These are phyloP conservation scores for Penicillium coprophilum DNA, from an alignment of 495 filamentous ascomycete species.

Conservation along the genomic window DNA sequence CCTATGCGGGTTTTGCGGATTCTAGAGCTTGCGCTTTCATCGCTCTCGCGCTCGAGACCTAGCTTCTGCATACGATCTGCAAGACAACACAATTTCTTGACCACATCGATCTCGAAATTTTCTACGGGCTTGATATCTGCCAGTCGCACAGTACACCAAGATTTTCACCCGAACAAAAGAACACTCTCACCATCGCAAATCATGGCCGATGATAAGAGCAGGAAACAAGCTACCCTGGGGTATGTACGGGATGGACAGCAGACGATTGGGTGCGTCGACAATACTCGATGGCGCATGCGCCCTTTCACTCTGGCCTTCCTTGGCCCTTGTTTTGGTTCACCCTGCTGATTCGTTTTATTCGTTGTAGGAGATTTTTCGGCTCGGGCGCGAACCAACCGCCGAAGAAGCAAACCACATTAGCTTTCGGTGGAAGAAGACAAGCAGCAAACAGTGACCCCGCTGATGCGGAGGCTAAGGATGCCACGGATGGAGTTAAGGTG, in stretches of 20 bases:
- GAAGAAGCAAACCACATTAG: conserved; percentile 71
- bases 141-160: neutral
- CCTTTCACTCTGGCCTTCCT: neutral
- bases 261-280: conserved; percentile 74
- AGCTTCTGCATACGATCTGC: conserved; percentile 1
- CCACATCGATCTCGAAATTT: neutral
- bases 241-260: conserved; percentile 81
- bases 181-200: neutral
- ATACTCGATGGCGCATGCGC: conserved; percentile 3
- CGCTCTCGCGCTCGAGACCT: conserved; percentile 20
- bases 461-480: conserved; percentile 28
- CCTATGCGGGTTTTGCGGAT: conserved; percentile 35
- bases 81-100: neutral
- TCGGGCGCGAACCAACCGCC: conserved; percentile 47
- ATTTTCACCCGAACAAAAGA: neutral
- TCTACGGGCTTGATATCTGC: neutral
- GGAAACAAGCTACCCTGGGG: conserved; percentile 88
- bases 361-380: conserved; percentile 45
- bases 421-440: conserved; percentile 52
- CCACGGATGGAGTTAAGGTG: conserved; percentile 42
- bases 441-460: conserved; percentile 26
- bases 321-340: neutral
- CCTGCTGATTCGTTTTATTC: conserved; percentile 3
- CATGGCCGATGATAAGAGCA: conserved; percentile 44
- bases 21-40: conserved; percentile 20